A percentile compares a stretch with the other conserved stretches of the same genome.
These are phyloP conservation scores for Thalassiosira allenii DNA, from an alignment of 352 stramenopile species.

Conservation along the genomic window DNA sequence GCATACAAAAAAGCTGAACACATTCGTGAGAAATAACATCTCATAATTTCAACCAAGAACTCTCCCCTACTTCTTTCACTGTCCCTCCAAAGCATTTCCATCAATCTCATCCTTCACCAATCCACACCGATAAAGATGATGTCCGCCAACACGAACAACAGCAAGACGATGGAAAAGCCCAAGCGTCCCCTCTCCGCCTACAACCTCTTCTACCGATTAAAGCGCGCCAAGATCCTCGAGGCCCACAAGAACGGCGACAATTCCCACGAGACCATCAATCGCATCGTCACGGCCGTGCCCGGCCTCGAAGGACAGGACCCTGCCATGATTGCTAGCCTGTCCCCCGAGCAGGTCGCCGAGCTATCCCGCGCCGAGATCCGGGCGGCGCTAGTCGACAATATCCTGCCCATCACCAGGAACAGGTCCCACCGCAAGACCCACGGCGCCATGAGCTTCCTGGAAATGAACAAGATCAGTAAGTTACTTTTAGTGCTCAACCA, in stretches of 20 bases:
- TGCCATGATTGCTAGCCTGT: not conserved
- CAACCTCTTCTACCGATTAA: conserved; percentile 28
- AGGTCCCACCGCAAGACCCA: not conserved
- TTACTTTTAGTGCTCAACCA: too few relatives aligned
- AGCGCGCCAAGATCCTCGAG: conserved; percentile 9
- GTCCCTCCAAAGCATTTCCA: too few relatives aligned
- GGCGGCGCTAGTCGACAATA: not conserved
- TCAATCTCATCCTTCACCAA: too few relatives aligned
- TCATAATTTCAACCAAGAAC: too few relatives aligned
- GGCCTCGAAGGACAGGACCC: not conserved
- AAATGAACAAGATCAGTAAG: not conserved
- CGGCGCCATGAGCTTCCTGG: not conserved
- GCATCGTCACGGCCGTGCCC: not conserved
- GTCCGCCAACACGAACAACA: too few relatives aligned
- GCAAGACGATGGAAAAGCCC: not conserved
- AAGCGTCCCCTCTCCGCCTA: conserved; percentile 7
- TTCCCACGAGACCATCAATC: not conserved
- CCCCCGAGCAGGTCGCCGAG: not conserved
- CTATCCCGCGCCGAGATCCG: not conserved
- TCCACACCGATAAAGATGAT: too few relatives aligned
- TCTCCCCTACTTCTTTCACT: too few relatives aligned
- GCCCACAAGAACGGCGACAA: not conserved
- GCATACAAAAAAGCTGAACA: too few relatives aligned
- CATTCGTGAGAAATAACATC: too few relatives aligned
- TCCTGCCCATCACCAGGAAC: not conserved